Evolutionary conservation across 2,329 filamentous ascomycete species (phyloP).

Genomic region (Neopestalotiopsis sp.): DNA sequence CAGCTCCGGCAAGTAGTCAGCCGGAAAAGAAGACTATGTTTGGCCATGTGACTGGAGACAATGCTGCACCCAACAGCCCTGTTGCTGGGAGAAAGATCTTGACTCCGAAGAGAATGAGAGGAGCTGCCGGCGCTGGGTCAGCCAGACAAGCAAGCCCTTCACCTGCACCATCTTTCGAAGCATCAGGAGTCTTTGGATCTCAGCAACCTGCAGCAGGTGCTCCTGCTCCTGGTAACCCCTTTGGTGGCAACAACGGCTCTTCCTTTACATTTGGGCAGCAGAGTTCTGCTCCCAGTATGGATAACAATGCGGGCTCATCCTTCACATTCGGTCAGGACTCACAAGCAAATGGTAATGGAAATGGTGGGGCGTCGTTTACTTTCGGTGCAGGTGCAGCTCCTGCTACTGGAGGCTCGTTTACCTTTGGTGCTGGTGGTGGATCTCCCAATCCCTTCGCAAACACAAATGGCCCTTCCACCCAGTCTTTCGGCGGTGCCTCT

Average conservation of each 20-base stretch:
- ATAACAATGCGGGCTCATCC: constrained; percentile 36
- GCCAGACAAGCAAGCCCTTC: constrained; percentile 26
- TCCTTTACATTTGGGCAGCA: constrained; percentile 28
- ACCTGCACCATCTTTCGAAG: constrained; percentile 29
- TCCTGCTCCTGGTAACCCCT: constrained; percentile 27
- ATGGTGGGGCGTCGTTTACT: constrained; percentile 27
- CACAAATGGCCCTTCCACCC: constrained; percentile 25
- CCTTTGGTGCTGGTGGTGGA: constrained; percentile 42
- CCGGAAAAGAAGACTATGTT: constrained; percentile 18
- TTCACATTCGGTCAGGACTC: constrained; percentile 19
- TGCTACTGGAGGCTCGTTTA: constrained; percentile 38
- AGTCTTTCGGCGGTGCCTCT: constrained; percentile 28
- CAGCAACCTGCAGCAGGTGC: constrained; percentile 48
- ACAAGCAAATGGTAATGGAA: constrained; percentile 23
- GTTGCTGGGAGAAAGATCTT: constrained; percentile 15
- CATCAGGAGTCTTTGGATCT: constrained; percentile 41
- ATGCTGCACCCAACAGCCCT: constrained; percentile 5
- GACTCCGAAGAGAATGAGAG: constrained; percentile 15
- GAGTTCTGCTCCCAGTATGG: constrained; percentile 33
- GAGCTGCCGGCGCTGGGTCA: neutral
- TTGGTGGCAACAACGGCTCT: constrained; percentile 27
- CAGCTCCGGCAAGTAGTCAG: neutral
- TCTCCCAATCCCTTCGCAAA: constrained; percentile 37
- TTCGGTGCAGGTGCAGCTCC: constrained; percentile 33
- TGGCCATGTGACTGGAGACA: constrained; percentile 5